Base-by-base conservation (phyloP, 176 grass and related monocot genomes). In the Carex littledalei region DNA sequence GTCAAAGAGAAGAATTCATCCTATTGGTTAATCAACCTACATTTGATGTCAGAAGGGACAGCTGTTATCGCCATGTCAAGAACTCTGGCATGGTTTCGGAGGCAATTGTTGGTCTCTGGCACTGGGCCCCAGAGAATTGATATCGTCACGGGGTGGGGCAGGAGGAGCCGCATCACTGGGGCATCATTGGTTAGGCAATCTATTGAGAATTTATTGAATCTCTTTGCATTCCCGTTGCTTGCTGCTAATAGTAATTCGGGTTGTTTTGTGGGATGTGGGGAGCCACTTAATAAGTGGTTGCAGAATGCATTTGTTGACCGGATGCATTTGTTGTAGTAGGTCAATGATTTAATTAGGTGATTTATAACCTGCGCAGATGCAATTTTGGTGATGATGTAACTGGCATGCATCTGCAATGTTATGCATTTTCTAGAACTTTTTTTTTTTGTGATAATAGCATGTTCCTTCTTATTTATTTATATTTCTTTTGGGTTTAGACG, bases 11-110 rank as follows among this genome's bases (percentile, higher is more conserved):
- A 94, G 80, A 82, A 85, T 70, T 80, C 84, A 0, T 93, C 89
- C 0, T 92, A 94, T 88, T 98, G 96, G 96, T 90, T 94, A 26
- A 92, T 98, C 76, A 98, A 98, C 77, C 89, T 95, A 31, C 96
- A 98, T 63, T 61, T 98, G 62, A 95, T 98, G 96, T 98, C 96
- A 0, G 96, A 95, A 87, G 96, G 95, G 47, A 98, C 96, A 9
- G 95, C 95, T 16, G 76, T 93, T 21, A 98, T 88, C 11, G 95
- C 93, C 0, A 63, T 98, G 65, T 95, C 96, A 3, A 89, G 93
- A 85, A 98, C 93, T 8, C 89, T 98, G 3, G 91, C 95, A 6
- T 93, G 95, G 93, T 98, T 98, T 79, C 93, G 91, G n/a, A 90
- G 88, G 87, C 85, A 90, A 86, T 79, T 98, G 62, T 57, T 91